Evolutionary conservation across 2,329 filamentous ascomycete genomes (phyloP).

Genomic region (Trichophyton simii): DNA sequence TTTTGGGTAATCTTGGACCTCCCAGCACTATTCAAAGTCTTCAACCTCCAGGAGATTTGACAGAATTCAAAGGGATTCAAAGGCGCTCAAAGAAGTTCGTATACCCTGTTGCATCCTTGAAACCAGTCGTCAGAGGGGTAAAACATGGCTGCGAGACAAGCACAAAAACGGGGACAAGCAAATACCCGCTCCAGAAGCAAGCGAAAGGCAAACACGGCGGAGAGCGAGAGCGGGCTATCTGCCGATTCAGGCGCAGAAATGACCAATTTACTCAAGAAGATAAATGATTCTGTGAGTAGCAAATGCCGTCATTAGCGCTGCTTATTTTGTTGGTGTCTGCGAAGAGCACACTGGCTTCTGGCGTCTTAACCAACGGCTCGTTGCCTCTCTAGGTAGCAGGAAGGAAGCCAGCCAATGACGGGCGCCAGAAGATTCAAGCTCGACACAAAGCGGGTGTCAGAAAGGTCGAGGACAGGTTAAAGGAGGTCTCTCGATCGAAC

Average conservation of each 20-base stretch:
- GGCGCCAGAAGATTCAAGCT: slow-evolving; percentile 11
- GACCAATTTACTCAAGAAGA: slow-evolving; percentile 10
- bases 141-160: slow-evolving; percentile 6
- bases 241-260: slow-evolving; percentile 1
- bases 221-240: slow-evolving; percentile 3
- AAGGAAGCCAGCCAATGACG: slow-evolving; percentile 6
- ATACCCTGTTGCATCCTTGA: not conserved
- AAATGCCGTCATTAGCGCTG: not conserved
- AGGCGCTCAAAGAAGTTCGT: not conserved
- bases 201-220: not conserved
- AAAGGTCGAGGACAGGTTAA: slow-evolving; percentile 10
- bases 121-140: not conserved
- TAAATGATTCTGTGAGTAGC: slow-evolving; percentile 13
- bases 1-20: not conserved
- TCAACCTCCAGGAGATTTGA: not conserved
- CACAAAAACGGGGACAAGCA: not conserved
- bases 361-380: not conserved
- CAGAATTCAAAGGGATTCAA: not conserved
- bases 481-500: slow-evolving; percentile 5
- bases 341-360: not conserved
- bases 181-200: not conserved
- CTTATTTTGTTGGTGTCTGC: not conserved
- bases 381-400: slow-evolving; percentile 7
- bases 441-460: slow-evolving; percentile 12
- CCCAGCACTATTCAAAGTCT: too few relatives aligned